Evolutionary conservation across 495 filamentous ascomycete species (phyloP).

Genomic region (Trichoderma erinaceum): DNA sequence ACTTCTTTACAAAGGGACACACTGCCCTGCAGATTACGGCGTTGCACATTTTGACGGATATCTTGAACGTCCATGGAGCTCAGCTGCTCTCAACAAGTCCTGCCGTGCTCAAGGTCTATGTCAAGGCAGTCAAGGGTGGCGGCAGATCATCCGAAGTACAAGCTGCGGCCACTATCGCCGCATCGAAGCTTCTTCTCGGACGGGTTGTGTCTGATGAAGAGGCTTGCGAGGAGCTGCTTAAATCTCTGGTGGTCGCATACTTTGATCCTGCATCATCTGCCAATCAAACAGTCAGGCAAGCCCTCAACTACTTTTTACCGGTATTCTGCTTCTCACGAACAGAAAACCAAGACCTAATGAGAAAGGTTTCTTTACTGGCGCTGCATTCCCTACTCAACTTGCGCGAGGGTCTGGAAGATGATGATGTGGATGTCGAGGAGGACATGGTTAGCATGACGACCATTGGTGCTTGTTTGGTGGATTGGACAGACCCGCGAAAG

Average conservation of each 20-base stretch:
- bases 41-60: constrained; percentile 88
- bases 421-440: constrained; percentile 72
- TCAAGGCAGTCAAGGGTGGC: constrained; percentile 65
- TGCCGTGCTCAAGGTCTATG: constrained; percentile 67
- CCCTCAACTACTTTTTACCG: constrained; percentile 89
- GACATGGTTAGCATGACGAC: constrained; percentile 71
- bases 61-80: constrained; percentile 78
- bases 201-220: constrained; percentile 54
- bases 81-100: constrained; percentile 57
- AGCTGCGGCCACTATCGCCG: constrained; percentile 71
- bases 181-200: constrained; percentile 81
- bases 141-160: constrained; percentile 66
- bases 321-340: constrained; percentile 82
- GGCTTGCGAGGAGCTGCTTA: constrained; percentile 62
- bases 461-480: constrained; percentile 73
- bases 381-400: constrained; percentile 60
- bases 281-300: constrained; percentile 84
- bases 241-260: constrained; percentile 74
- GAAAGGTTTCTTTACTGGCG: constrained; percentile 58
- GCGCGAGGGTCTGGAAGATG: constrained; percentile 65
- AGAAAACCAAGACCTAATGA: constrained; percentile 77
- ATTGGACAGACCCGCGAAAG: constrained; percentile 94
- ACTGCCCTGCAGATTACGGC: constrained; percentile 82
- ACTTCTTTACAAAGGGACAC: constrained; percentile 91
- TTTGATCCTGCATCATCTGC: constrained; percentile 80